Percentiles rank a stretch among this genome's conserved stretches.
These are phyloP conservation scores for Neonothopanus nambi DNA, from an alignment of 1,284 basidiomycete genomes.

Conservation along the genomic window DNA sequence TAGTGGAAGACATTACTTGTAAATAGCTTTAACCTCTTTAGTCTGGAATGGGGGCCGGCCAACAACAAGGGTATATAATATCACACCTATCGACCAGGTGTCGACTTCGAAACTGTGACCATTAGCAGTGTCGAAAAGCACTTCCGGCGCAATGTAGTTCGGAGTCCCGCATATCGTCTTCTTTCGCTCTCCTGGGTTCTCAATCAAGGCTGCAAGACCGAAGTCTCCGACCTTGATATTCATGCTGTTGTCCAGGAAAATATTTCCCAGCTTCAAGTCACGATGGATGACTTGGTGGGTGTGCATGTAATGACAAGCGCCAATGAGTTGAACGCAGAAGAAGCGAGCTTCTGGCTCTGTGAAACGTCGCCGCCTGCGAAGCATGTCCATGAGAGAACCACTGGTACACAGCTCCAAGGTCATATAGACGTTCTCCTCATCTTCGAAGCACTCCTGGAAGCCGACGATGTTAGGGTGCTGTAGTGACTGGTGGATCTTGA, in stretches of 20 bases:
- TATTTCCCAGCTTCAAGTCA: constrained; percentile 93
- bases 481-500: constrained; percentile 94
- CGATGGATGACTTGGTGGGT: constrained; percentile 94
- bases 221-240: constrained; percentile 98
- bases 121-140: constrained; percentile 93
- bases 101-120: constrained; percentile 99
- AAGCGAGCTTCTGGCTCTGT: constrained; percentile 92
- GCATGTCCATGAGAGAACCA: constrained; percentile 90
- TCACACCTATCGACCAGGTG: constrained; percentile 97
- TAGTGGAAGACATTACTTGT: constrained; percentile 58
- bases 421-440: constrained; percentile 96
- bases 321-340: constrained; percentile 93
- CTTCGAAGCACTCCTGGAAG: constrained; percentile 96
- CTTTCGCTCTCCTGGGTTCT: constrained; percentile 94
- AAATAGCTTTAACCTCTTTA: constrained; percentile 94
- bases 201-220: constrained; percentile 94
- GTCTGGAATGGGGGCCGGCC: constrained; percentile 98
- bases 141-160: constrained; percentile 98
- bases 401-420: constrained; percentile 90
- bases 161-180: constrained; percentile 99
- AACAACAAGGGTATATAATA: constrained; percentile 92
- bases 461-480: constrained; percentile 91
- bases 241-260: constrained; percentile 92
- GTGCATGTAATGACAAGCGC: constrained; percentile 97
- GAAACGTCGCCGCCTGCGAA: constrained; percentile 86